Base-by-base conservation (phyloP, 2,329 filamentous ascomycete genomes). In the Alternaria gansuensis region DNA sequence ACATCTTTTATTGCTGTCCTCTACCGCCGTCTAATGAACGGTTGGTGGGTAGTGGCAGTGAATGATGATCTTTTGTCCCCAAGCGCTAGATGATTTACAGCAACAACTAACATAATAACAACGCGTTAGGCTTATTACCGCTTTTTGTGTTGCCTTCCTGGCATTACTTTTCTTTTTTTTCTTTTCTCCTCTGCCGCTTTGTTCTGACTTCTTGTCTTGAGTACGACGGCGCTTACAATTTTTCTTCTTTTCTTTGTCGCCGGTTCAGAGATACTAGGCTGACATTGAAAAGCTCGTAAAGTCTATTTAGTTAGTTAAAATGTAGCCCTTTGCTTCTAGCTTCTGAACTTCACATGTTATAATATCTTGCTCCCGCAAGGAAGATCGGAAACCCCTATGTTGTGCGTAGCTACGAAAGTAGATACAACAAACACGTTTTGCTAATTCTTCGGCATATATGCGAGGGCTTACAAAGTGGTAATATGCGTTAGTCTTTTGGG, bases 281-380 rank as follows among this genome's bases (percentile, higher is more conserved):
- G 24, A 11, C 37, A 5, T 8, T 0, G 11, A 0, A 40, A 24
- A 1, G 1, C 37, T 8, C 21, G 5, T 17, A 24, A 14, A 7
- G 2, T 14, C 10, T 24, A 7, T 5, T 21, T 7, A 2, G 6
- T 0, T 3, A 10, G 2, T 2, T 10, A 24, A 2, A 3, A 1
- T 17, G 17, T 17, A 17, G 17, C 17, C 17, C 17, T 17, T 17
- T 17, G 17, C 17, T 33, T 23, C 3, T 24, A 11, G 4, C 5
- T 4, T 33, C 9, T 10, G 29, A 33, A 1, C 4, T 9, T 2
- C 5, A 10, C 1, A 3, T 33, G 6, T 46, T 9, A 29, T 4
- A 34, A 10, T 21, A 23, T 1, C 6, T 3, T 21, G 7, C 11
- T 46, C 14, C n/a, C 11, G 11, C 17, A 11, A 45, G 7, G 7